Evolutionary conservation across 2,329 filamentous ascomycete genomes (phyloP).

Genomic region (Hypoxylon sp.): DNA sequence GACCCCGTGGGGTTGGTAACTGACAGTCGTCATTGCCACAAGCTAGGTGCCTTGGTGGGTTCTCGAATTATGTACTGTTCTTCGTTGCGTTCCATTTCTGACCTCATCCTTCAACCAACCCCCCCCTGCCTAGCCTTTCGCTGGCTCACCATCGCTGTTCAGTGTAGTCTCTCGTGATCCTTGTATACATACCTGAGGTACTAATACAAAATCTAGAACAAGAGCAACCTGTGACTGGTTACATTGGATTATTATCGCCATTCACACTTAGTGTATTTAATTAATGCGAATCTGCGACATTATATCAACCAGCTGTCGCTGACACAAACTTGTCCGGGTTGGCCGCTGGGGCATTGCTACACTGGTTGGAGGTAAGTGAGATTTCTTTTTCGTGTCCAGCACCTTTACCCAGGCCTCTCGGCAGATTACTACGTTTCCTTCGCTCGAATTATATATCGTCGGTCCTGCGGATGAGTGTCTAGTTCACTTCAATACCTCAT

Average conservation of each 20-base stretch:
- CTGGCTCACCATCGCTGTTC: conserved; percentile 11
- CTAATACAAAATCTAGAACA: conserved; percentile 36
- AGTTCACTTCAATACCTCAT: conserved; percentile 40
- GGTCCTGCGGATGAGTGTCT: conserved; percentile 52
- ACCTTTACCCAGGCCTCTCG: conserved; percentile 47
- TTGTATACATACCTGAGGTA: conserved; percentile 29
- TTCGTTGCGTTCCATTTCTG: conserved; percentile 24
- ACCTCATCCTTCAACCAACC: conserved; percentile 31
- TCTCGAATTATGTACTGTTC: conserved; percentile 29
- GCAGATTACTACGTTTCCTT: conserved; percentile 45
- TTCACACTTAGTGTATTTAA: conserved; percentile 11
- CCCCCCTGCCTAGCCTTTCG: conserved; percentile 21
- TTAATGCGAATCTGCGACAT: conserved; percentile 28
- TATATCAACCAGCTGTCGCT: conserved; percentile 20
- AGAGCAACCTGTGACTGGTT: conserved; percentile 22
- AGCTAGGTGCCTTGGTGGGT: conserved; percentile 32
- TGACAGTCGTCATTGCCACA: conserved; percentile 33
- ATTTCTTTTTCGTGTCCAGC: conserved; percentile 39
- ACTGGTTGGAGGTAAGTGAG: conserved; percentile 46
- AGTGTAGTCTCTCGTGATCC: conserved; percentile 23
- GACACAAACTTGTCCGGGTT: conserved; percentile 23
- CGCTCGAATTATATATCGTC: conserved; percentile 44
- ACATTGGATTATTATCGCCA: conserved; percentile 10
- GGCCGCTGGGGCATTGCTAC: conserved; percentile 36
- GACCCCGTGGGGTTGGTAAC: conserved; percentile 45